These are phyloP conservation scores for Maudiozyma serrabonitensis DNA, from an alignment of 805 yeast genomes.

Conservation along the genomic window DNA sequence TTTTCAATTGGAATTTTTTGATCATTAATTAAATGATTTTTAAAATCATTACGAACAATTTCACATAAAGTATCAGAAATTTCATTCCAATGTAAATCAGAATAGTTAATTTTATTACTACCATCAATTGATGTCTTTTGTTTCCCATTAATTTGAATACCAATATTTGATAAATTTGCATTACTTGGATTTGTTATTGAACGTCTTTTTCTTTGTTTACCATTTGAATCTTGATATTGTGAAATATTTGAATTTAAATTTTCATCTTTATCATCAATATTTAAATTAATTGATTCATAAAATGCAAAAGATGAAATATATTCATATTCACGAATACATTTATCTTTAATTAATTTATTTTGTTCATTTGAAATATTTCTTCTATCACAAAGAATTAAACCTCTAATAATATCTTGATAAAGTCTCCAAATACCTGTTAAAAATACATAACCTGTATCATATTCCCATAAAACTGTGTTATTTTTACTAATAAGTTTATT, in stretches of 20 bases:
- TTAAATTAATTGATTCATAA: conserved; percentile 10
- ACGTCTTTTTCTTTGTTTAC: conserved; percentile 5
- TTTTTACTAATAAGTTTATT: conserved; percentile 28
- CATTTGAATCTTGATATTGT: conserved; percentile 1
- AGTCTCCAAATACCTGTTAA: conserved; percentile 80
- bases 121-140: background rate
- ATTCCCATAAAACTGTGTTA: conserved; percentile 80
- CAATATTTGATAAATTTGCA: conserved; percentile 1
- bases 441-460: conserved; percentile 75
- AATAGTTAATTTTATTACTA: conserved; percentile 13
- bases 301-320: conserved; percentile 15
- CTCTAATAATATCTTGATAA: conserved; percentile 29
- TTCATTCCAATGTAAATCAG: conserved; percentile 28
- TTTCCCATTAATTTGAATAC: background rate
- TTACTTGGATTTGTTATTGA: conserved; percentile 1
- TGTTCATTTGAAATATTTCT: background rate
- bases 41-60: conserved; percentile 10
- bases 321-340: conserved; percentile 13
- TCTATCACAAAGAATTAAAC: conserved; percentile 10
- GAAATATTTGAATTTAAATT: background rate
- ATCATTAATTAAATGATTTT: conserved; percentile 5
- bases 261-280: background rate
- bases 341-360: background rate
- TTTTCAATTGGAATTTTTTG: conserved; percentile 3
- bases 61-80: conserved; percentile 16